phyloP scores from a whole-genome alignment of 495 filamentous ascomycete species.

The Jackrogersella minutella region DNA sequence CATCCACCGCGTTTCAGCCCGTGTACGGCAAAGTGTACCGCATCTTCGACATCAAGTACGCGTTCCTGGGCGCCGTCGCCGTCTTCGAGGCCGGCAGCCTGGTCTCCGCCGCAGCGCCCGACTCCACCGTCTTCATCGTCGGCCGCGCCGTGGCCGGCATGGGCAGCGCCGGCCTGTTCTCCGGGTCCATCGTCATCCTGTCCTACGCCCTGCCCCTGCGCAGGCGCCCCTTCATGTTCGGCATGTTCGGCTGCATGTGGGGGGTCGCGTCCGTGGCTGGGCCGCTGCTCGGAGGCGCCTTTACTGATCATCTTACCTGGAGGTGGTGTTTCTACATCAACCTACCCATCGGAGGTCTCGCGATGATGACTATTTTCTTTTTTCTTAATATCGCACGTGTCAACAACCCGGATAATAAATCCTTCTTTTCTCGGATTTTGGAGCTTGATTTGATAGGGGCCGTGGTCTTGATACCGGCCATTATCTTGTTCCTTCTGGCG shows the following conservation, averaged over 20 bases:
- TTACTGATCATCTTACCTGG: constrained; percentile 44
- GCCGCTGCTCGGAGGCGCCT: constrained; percentile 53
- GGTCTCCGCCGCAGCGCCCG: constrained; percentile 80
- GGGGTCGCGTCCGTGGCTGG: constrained; percentile 80
- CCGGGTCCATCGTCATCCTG: constrained; percentile 82
- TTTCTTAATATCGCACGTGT: constrained; percentile 56
- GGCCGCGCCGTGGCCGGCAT: constrained; percentile 86
- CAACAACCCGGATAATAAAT: constrained; percentile 43
- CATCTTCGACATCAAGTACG: constrained; percentile 77
- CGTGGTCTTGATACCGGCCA: constrained; percentile 58
- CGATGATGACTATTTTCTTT: constrained; percentile 62
- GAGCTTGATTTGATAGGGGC: constrained; percentile 64
- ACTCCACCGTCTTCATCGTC: constrained; percentile 76
- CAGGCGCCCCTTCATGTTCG: constrained; percentile 71
- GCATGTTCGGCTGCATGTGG: constrained; percentile 84
- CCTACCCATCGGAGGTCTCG: constrained; percentile 68
- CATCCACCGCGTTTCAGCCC: constrained; percentile 71
- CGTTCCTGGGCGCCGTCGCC: constrained; percentile 73
- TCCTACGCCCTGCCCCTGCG: constrained; percentile 75
- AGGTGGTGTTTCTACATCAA: constrained; percentile 68
- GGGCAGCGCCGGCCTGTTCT: constrained; percentile 84
- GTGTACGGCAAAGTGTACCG: constrained; percentile 82
- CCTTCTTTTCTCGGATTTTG: constrained; percentile 49
- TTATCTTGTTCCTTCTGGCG: constrained; percentile 67
- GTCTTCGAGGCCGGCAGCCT: constrained; percentile 90